A percentile compares a stretch with the other conserved stretches of the same genome.
phyloP scores from a whole-genome alignment of 441 rosid species.

The Kokia cookei region DNA sequence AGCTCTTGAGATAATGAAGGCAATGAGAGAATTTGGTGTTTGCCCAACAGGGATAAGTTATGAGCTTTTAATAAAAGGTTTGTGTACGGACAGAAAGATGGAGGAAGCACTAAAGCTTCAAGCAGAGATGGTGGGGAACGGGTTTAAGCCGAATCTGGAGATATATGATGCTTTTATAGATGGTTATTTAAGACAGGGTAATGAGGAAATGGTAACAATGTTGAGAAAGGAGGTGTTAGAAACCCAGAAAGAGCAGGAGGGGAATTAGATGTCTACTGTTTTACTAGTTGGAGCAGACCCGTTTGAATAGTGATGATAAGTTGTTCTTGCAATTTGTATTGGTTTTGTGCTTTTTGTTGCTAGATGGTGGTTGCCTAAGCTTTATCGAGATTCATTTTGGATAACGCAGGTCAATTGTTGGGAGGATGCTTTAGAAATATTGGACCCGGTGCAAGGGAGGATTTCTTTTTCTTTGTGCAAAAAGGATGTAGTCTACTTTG shows the following conservation, averaged over 20 bases:
- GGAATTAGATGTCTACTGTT: neutral
- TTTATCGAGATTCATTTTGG: neutral
- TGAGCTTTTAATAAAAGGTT: constrained; percentile 43
- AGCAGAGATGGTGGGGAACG: constrained; percentile 79
- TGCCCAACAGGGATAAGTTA: constrained; percentile 43
- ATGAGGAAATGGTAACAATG: constrained; percentile 43
- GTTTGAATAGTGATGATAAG: neutral
- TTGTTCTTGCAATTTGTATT: neutral
- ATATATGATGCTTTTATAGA: constrained; percentile 53
- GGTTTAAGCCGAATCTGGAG: constrained; percentile 47
- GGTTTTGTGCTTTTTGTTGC: neutral
- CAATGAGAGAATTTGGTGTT: constrained; percentile 28
- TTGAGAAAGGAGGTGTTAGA: constrained; percentile 54
- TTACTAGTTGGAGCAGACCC: neutral
- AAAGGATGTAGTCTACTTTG: neutral
- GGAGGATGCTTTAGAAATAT: neutral
- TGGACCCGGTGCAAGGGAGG: neutral
- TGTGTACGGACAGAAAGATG: constrained; percentile 53
- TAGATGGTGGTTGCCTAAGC: neutral
- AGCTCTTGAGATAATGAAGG: constrained; percentile 44
- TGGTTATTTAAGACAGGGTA: constrained; percentile 47
- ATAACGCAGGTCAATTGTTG: neutral
- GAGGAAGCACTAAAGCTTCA: constrained; percentile 71
- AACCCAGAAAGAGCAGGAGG: constrained; percentile 19
- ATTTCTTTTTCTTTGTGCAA: neutral